Evolutionary conservation across 352 stramenopile genomes (phyloP).

Genomic region (Phytophthora tentaculata): DNA sequence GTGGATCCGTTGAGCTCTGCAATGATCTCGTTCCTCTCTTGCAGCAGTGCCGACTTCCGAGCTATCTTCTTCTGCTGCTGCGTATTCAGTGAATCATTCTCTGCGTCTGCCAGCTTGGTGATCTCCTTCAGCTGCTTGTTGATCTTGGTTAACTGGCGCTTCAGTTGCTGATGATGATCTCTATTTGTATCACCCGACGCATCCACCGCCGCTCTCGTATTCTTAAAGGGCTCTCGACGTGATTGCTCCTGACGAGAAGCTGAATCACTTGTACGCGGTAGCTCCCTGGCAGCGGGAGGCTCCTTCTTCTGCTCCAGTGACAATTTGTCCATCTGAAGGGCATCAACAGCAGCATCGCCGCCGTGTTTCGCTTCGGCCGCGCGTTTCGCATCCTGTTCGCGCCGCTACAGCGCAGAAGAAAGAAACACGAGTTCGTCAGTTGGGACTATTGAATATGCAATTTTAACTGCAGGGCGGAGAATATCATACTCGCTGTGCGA

Average conservation of each 20-base stretch:
- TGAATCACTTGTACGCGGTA: constrained; percentile 1
- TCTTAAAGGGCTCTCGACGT: not conserved
- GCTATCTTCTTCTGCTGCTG: constrained; percentile 43
- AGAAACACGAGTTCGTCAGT: constrained; percentile 7
- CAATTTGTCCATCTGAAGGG: constrained; percentile 40
- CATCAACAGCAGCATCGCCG: constrained; percentile 15
- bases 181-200: not conserved
- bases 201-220: not conserved
- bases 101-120: constrained; percentile 27
- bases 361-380: constrained; percentile 15
- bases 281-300: not conserved
- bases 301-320: constrained; percentile 38
- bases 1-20: constrained; percentile 52
- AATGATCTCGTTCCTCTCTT: constrained; percentile 47
- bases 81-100: constrained; percentile 26
- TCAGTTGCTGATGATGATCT: constrained; percentile 37
- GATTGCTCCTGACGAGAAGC: constrained; percentile 3
- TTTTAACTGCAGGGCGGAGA: not conserved
- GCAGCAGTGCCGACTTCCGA: constrained; percentile 37
- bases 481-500: constrained; percentile 59
- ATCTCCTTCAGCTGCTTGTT: constrained; percentile 58
- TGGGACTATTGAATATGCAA: not conserved
- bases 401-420: constrained; percentile 24
- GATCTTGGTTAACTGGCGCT: constrained; percentile 58
- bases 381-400: constrained; percentile 30